Base-by-base conservation (phyloP, 306 rosid genomes). In the Citrullus colocynthis region DNA sequence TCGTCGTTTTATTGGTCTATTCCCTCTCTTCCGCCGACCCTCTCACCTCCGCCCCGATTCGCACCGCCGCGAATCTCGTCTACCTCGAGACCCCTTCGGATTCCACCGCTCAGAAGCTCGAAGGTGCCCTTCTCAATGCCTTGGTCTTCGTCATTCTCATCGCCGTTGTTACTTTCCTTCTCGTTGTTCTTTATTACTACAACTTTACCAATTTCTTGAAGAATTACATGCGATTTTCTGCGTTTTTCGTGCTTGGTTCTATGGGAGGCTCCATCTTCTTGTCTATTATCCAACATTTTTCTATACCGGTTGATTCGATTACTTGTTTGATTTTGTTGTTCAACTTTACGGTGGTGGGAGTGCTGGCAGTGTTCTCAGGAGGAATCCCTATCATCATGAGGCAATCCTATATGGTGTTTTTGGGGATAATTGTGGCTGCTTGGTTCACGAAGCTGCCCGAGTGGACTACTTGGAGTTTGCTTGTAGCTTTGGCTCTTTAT, bases 401-500 rank as follows among this genome's bases (percentile, higher is more conserved):
- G 77, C 97, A 94, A 52, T 74, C 78, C 3, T 94, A 91, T 61
- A 94, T 88, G 96, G 96, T 94, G 2, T 82, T 83, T 12, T 60
- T 94, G 60, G 98, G 97, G n/a, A 92, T 94, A 15, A 85, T 89
- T 63, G 98, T 94, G 7, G 98, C 98, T 2, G 87, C 96, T 12
- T 94, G 98, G 98, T 90, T 94, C 63, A 89, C 98, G 3, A 88
- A 88, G 57, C 78, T 94, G 78, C 97, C 98, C 0, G 98, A 94
- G 79, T 94, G 98, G 98, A 94, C 98, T 55, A 94, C 98, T 3
- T 94, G 98, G 98, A 80, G 71, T 18, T 70, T 94, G 79, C 91
- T 94, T 9, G 90, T 94, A 0, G 97, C 96, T 0, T 90, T 94
- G 21, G 97, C 98, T 16, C 58, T 90, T 30, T 94, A 94, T 51